Base-by-base conservation (phyloP, 2,329 filamentous ascomycete genomes). In the Helicocarpus griseus region DNA sequence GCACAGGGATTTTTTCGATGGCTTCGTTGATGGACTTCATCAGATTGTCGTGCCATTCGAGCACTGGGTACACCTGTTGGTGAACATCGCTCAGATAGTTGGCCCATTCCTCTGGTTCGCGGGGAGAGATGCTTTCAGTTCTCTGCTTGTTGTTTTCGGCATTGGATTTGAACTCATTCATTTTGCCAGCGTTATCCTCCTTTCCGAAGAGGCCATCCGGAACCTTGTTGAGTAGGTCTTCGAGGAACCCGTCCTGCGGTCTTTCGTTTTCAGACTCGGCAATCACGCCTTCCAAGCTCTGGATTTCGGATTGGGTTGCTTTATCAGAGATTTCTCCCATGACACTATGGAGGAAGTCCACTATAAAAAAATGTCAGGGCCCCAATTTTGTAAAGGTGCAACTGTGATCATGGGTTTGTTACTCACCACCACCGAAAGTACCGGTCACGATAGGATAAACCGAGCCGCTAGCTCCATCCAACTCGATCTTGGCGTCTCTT, bases 311-410 rank as follows among this genome's bases (percentile, higher is more conserved):
- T 66, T 96, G 90, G 28, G 85, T 90, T 54, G 90, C 75, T 73
- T 95, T 95, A 69, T 96, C 90, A 36, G 85, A 86, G 48, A 95
- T 81, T 60, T 83, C 81, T 50, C 81, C 81, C 58, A 82, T 87
- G 28, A 95, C 89, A 1, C 87, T 93, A 72, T 95, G 89, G 54
- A 95, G 74, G 71, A 96, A 96, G 63, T 96, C 91, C 13, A 95
- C 90, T 47, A 17, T 11, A n/a, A 21, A 11, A 28, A 8, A 17
- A 17, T 47, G 44, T 36, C 19, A 47, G 44, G 4, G 29, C 14
- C 24, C 19, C 14, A 26, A 22, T 22, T 26, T 26, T 47, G 14
- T 8, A 11, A 11, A 13, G 35, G 24, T 35, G 19, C 19, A 19
- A 21, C 29, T 21, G 2, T 19, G 6, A n/a, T 17, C 14, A 2